phyloP scores from a whole-genome alignment of 495 filamentous ascomycete genomes.

The Aspergillus olivimuriae region DNA sequence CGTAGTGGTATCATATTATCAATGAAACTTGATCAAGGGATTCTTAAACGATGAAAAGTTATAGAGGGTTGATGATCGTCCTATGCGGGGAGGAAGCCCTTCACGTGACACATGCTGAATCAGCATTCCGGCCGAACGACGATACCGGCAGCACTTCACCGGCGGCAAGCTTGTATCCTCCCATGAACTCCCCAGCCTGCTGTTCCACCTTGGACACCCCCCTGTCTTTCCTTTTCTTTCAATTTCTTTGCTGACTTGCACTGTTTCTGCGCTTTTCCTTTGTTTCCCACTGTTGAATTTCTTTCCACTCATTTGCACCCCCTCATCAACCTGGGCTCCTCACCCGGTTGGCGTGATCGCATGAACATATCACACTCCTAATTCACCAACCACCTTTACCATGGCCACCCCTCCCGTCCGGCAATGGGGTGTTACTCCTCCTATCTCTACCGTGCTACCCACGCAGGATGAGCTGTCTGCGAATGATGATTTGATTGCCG shows the following conservation, averaged over 20 bases:
- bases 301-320: constrained; percentile 18
- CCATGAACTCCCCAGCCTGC: no score
- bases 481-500: constrained; percentile 71
- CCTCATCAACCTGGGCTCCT: no score
- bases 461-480: constrained; percentile 66
- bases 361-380: constrained; percentile 7
- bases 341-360: constrained; percentile 16
- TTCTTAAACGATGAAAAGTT: no score
- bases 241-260: background rate
- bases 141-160: no score
- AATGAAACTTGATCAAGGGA: no score
- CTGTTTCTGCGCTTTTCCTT: background rate
- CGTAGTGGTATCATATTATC: no score
- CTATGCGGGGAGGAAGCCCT: no score
- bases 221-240: background rate
- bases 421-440: constrained; percentile 77
- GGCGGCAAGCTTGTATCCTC: no score
- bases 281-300: constrained; percentile 1
- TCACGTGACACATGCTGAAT: no score
- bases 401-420: constrained; percentile 42
- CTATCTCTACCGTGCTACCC: constrained; percentile 71
- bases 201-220: background rate
- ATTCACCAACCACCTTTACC: constrained; percentile 7
- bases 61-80: no score
- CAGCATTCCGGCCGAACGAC: no score